A percentile compares a stretch with the other conserved stretches of the same genome.
phyloP scores from a whole-genome alignment of 495 filamentous ascomycete genomes.

The Glonium stellatum region DNA sequence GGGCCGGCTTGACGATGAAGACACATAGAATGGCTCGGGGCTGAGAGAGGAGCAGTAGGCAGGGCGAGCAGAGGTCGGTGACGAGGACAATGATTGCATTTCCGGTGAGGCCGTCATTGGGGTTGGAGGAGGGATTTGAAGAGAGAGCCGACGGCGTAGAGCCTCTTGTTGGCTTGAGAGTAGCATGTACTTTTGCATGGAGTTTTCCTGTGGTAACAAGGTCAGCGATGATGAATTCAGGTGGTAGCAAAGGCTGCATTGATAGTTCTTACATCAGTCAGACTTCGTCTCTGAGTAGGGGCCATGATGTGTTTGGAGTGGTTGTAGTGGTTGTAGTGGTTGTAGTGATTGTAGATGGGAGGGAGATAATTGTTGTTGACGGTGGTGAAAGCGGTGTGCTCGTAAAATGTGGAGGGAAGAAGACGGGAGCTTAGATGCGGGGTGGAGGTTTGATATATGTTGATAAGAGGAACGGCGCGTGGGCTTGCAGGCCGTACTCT shows the following conservation, averaged over 20 bases:
- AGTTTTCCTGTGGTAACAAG: conserved; percentile 6
- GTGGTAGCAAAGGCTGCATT: neutral
- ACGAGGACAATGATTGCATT: conserved; percentile 20
- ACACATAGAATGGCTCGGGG: conserved; percentile 1
- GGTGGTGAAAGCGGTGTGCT: neutral
- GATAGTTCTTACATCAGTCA: conserved; percentile 5
- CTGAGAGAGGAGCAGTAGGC: conserved; percentile 8
- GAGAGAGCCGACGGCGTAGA: conserved; percentile 29
- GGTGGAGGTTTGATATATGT: conserved; percentile 2
- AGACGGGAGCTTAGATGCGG: neutral
- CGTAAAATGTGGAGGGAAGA: neutral
- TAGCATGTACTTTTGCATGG: conserved; percentile 24
- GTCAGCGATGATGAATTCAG: conserved; percentile 2
- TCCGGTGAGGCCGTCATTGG: conserved; percentile 24
- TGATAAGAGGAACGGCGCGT: neutral
- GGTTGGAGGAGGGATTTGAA: conserved; percentile 15
- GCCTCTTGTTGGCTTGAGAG: conserved; percentile 28
- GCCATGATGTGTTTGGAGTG: neutral
- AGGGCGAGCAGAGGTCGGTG: conserved; percentile 10
- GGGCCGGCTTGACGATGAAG: conserved; percentile 6
- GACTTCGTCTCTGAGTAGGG: neutral
- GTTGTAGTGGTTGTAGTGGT: neutral
- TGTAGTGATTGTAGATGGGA: neutral
- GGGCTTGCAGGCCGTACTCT: neutral
- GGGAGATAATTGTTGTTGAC: neutral